Base-by-base conservation (phyloP, 163 green algal species). In the Volvox carteri region DNA sequence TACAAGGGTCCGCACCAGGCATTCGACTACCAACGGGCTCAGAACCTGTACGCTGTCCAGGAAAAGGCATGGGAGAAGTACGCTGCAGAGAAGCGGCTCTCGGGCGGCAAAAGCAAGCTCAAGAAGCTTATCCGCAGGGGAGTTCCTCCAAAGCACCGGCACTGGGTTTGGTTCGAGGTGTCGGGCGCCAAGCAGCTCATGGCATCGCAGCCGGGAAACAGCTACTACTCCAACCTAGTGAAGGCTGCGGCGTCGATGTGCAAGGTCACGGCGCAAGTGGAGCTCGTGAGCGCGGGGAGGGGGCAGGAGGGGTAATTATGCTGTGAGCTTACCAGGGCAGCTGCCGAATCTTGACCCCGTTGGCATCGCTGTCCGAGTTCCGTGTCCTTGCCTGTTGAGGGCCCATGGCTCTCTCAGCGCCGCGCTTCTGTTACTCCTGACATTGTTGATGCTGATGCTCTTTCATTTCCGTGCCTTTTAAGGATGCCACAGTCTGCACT, bases 191-290 rank as follows among this genome's bases (percentile, higher is more conserved):
- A 70, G 1, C 39, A 70, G 41, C 65, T 90, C 6, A 65, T 75
- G 37, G 18, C n/a, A 23, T 65, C 44, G 33, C 65, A 89, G 42
- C 44, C 62, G 42, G 81, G 37, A 18, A 50, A 54, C 11, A 86
- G 58, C 33, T 96, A 97, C 85, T 97, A 94, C 84, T 54, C 85
- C 39, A 84, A 90, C 30, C 86, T 93, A 44, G 85, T 94, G 42
- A 76, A 93, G 18, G 62, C 92, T 19, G 93, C 90, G 21, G 93
- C 90, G 9, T 54, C 91, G 19, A 44, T 86, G 19, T 67, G 78
- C 54, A 94, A 92, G 18, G 75, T 80, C 12, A 91, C 87, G 25
- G 78, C 92, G 33, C 96, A 98, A 65, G 96, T 98, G 33, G 92
- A 97, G 33, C 83, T 98, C n/a, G 83, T 88, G 46, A 62, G 83